Base-by-base conservation (phyloP, 2,329 filamentous ascomycete species). In the Cladophialophora psammophila region DNA sequence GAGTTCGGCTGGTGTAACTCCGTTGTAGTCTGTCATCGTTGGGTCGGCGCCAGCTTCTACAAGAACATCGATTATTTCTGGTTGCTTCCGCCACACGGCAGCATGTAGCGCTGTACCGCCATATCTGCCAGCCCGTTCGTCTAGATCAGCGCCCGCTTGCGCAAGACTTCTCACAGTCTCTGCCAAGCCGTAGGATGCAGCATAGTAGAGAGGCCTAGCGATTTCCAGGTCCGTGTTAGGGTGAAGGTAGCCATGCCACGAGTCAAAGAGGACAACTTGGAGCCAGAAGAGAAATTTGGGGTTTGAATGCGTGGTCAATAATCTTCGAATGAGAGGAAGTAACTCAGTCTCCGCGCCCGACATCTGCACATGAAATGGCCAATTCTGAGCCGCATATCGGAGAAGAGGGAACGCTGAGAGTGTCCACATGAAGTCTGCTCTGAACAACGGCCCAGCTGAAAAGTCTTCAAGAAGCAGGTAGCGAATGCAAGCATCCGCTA, bases 21-120 rank as follows among this genome's bases (percentile, higher is more conserved):
- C 68, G 54, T 68, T 70, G 42, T 64, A 55, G 52, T 70, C 68
- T 34, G 32, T 18, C n/a, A 70, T 60, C 13, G 12, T 63, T 10
- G 55, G 53, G 26, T 68, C 63, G n/a, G 66, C 66, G 4, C 68
- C 68, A 5, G 65, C 66, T 32, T 66, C 59, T 8, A 70, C 48
- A 5, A 70, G 59, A 20, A 70, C 55, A 7, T 57, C 48, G 8
- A 68, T 15, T 18, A 66, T 64, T 15, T 68, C 63, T 13, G 65
- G 66, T 15, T 50, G 40, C 34, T 61, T 54, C 3, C 68, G 57
- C 68, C 68, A 70, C 5, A 68, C 61, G 4, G 68, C 68, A 15
- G 68, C 68, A 36, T 70, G 68, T 26, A 70, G 18, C 5, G 68
- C 68, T 2, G 66, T 66, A 15, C 68, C 68, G 18, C 68, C 68